phyloP scores from a whole-genome alignment of 2,329 filamentous ascomycete species.

The Didymellaceae sp. region DNA sequence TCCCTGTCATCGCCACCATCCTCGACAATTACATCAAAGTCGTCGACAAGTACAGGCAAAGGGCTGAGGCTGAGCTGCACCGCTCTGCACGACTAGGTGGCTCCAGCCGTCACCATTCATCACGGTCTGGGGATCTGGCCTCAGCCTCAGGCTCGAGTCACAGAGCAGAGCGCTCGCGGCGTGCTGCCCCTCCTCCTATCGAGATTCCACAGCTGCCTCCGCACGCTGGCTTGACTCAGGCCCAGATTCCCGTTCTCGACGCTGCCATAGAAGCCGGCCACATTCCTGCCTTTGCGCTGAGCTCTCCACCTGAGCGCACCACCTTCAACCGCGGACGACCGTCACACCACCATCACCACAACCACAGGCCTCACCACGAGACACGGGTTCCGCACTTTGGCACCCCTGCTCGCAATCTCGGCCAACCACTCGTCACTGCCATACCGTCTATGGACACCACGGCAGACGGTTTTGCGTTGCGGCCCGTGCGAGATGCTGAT shows the following conservation, averaged over 20 bases:
- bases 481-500: constrained; percentile 84
- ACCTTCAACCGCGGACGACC: constrained; percentile 65
- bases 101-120: constrained; percentile 50
- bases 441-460: constrained; percentile 69
- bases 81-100: constrained; percentile 56
- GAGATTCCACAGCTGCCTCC: constrained; percentile 69
- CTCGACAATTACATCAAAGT: constrained; percentile 98
- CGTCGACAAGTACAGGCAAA: constrained; percentile 87
- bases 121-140: constrained; percentile 48
- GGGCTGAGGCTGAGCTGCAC: constrained; percentile 80
- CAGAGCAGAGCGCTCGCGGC: constrained; percentile 60
- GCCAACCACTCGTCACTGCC: constrained; percentile 72
- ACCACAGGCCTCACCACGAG: constrained; percentile 54
- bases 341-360: constrained; percentile 57
- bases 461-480: constrained; percentile 73
- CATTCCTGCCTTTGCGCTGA: constrained; percentile 68
- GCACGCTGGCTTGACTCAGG: constrained; percentile 42
- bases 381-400: constrained; percentile 43
- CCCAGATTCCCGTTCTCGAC: constrained; percentile 50
- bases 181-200: constrained; percentile 85
- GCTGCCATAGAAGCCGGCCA: constrained; percentile 66
- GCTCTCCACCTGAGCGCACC: constrained; percentile 74
- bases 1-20: constrained; percentile 97
- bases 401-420: constrained; percentile 52
- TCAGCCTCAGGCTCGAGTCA: constrained; percentile 30